Evolutionary conservation across 1,284 basidiomycete species (phyloP), one percentile per base, ranked within the genome.

Genomic region (Ustilago loliicola): DNA sequence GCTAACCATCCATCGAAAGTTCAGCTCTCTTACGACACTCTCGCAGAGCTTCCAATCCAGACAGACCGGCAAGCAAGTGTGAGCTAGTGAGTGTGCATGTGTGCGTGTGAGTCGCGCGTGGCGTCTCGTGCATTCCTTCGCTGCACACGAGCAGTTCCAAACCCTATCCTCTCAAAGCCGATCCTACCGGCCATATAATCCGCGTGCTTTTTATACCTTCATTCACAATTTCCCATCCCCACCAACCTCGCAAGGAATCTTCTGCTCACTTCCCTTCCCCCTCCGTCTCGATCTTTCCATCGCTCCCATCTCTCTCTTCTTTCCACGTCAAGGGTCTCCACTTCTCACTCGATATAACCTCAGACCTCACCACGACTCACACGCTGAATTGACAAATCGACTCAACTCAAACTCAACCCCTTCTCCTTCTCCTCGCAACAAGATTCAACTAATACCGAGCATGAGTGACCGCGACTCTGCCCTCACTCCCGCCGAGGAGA

Each of bases 401-500:
- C n/a, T n/a, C n/a, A n/a, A n/a, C n/a, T n/a, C n/a, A n/a, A n/a
- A n/a, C n/a, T n/a, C n/a, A n/a, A n/a, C n/a, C n/a, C n/a, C n/a
- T n/a, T n/a, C n/a, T n/a, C n/a, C n/a, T n/a, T n/a, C n/a, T n/a
- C n/a, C n/a, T n/a, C 1, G 21, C n/a, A 36, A 45, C 48, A 27
- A 29, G 25, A 15, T 17, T 29, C 48, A 4, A 13, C 27, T 17
- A 15, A n/a, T n/a, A n/a, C n/a, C n/a, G n/a, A n/a, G 32, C 23
- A 74, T 74, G 72, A 51, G 56, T 19, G 54, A 65, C 42, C 65
- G 52, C 10, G 66, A 57, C 9, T 50, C 53, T 25, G 27, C 42
- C 27, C 56, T 59, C 40, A 66, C 54, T 52, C 66, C 67, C 4
- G 38, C 29, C 32, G 63, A 70, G 47, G 64, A 70, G 34, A 69